Percentiles rank a stretch among this genome's conserved stretches.
Evolutionary conservation across 148 eudicot species (phyloP).

Genomic region (Persicaria maculosa): DNA sequence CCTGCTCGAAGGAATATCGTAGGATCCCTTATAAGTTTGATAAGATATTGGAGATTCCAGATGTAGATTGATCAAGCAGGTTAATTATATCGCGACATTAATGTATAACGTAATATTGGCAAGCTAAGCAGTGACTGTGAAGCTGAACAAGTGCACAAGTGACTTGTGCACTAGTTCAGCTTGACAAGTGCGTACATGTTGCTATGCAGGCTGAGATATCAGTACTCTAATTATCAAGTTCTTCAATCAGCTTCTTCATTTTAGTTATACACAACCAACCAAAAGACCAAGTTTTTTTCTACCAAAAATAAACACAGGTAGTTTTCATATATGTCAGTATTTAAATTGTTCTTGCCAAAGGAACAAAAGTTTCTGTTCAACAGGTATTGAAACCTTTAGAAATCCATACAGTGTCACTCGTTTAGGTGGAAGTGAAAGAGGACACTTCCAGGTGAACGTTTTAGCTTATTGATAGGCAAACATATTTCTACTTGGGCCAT

Average conservation of each 20-base stretch:
- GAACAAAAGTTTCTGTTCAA: neutral
- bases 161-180: too few species aligned
- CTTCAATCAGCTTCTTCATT: neutral
- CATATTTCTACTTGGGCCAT: neutral
- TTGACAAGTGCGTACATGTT: neutral
- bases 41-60: neutral
- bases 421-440: neutral
- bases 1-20: conserved; percentile 3
- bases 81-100: neutral
- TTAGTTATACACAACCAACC: neutral
- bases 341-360: neutral
- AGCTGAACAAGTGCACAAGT: neutral
- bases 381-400: neutral
- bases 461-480: neutral
- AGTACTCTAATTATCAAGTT: neutral
- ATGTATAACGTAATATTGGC: neutral
- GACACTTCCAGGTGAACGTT: neutral
- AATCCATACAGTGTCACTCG: neutral
- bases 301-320: neutral
- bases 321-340: neutral
- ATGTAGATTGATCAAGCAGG: conserved; percentile 5
- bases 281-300: neutral
- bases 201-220: neutral
- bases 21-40: neutral
- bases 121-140: neutral